These are phyloP conservation scores for Hymenoscyphus albidus DNA, from an alignment of 2,329 filamentous ascomycete species.

Conservation along the genomic window DNA sequence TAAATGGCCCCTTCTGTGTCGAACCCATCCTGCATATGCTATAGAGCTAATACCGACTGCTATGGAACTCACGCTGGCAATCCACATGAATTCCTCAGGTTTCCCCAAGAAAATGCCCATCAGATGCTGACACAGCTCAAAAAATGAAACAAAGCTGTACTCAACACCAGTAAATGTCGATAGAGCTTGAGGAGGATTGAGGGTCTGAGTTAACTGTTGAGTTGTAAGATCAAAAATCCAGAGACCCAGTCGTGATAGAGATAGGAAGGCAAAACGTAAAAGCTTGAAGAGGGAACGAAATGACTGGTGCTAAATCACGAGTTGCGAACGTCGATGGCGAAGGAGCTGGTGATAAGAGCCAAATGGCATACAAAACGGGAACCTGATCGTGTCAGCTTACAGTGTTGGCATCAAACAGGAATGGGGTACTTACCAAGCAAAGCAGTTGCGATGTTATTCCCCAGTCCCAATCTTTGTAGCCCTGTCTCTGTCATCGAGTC, in stretches of 20 bases:
- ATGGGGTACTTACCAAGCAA: slow-evolving; percentile 35
- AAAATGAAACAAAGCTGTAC: slow-evolving; percentile 39
- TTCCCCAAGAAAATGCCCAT: slow-evolving; percentile 37
- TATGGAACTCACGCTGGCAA: slow-evolving; percentile 38
- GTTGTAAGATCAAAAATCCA: slow-evolving; percentile 45
- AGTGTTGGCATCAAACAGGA: not conserved
- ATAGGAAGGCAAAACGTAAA: slow-evolving; percentile 39
- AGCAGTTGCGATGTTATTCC: slow-evolving; percentile 41
- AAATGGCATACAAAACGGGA: slow-evolving; percentile 37
- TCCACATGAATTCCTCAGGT: slow-evolving; percentile 39
- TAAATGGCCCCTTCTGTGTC: slow-evolving; percentile 38
- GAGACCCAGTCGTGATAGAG: slow-evolving; percentile 42
- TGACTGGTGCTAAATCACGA: slow-evolving; percentile 12
- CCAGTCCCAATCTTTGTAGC: slow-evolving; percentile 40
- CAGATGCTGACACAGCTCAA: slow-evolving; percentile 39
- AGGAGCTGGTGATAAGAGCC: slow-evolving; percentile 29
- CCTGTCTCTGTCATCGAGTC: slow-evolving; percentile 31
- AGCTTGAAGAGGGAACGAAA: slow-evolving; percentile 28
- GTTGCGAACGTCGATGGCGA: slow-evolving; percentile 19
- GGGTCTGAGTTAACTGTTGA: slow-evolving; percentile 43
- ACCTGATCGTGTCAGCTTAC: slow-evolving; percentile 24
- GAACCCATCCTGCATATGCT: slow-evolving; percentile 40
- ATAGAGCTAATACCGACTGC: slow-evolving; percentile 34
- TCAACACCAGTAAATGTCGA: slow-evolving; percentile 43
- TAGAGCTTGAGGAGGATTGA: slow-evolving; percentile 33